These are phyloP conservation scores for Citrullus colocynthis DNA, from an alignment of 306 rosid genomes.

Conservation along the genomic window DNA sequence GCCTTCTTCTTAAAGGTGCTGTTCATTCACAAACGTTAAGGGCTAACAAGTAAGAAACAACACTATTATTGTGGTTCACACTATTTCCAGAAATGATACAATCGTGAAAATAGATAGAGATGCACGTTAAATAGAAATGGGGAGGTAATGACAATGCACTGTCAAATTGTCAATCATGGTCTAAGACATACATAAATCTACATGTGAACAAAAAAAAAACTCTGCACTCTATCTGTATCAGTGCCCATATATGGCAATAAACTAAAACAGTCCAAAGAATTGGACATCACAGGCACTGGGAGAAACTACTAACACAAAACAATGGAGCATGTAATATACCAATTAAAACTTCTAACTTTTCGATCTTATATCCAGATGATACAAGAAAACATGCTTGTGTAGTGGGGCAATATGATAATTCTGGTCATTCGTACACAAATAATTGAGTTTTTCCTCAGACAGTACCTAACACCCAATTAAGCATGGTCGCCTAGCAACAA, in stretches of 20 bases:
- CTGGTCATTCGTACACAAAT: neutral
- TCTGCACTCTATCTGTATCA: neutral
- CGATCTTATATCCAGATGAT: neutral
- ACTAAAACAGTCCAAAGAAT: neutral
- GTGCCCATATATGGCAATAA: neutral
- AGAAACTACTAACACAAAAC: neutral
- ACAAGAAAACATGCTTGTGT: neutral
- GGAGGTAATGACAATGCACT: neutral
- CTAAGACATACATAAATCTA: neutral
- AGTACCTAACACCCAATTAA: neutral
- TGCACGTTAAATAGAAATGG: neutral
- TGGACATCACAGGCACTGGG: neutral
- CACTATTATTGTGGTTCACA: too few relatives aligned
- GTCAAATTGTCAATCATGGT: neutral
- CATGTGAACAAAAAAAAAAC: neutral
- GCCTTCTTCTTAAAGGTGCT: slow-evolving; percentile 38
- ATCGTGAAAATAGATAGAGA: neutral
- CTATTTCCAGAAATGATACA: neutral
- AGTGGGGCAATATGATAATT: neutral
- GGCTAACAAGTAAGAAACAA: neutral
- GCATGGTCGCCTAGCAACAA: neutral
- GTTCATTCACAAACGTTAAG: neutral
- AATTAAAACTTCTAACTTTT: too few relatives aligned
- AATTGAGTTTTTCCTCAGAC: neutral
- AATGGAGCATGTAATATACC: too few relatives aligned